Evolutionary conservation across 2,329 filamentous ascomycete genomes (phyloP).

Genomic region (Colletotrichum destructivum): DNA sequence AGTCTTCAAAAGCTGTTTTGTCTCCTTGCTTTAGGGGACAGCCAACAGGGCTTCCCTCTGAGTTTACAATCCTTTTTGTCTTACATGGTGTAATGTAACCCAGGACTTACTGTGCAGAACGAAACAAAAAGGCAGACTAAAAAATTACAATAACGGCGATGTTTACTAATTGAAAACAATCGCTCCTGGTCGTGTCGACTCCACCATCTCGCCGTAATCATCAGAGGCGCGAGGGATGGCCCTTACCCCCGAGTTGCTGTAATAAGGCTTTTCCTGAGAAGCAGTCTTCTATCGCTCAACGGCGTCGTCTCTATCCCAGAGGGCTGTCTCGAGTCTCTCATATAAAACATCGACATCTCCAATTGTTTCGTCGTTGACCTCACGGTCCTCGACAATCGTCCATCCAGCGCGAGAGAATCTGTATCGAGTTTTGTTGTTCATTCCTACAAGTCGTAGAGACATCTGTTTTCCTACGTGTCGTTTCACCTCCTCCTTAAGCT

Average conservation of each 20-base stretch:
- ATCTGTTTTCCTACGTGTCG: constrained; percentile 63
- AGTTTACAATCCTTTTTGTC: too few relatives aligned
- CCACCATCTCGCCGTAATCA: background rate
- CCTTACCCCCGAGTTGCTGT: background rate
- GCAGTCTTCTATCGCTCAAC: constrained; percentile 7
- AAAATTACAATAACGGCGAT: too few relatives aligned
- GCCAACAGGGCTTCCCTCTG: background rate
- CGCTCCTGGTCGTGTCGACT: background rate
- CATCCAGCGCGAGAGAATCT: constrained; percentile 58
- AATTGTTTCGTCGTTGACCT: constrained; percentile 46
- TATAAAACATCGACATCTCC: constrained; percentile 43
- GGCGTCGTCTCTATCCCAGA: constrained; percentile 14
- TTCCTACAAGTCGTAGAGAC: constrained; percentile 64
- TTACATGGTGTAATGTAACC: too few relatives aligned
- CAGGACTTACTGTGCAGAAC: too few relatives aligned
- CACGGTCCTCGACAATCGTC: constrained; percentile 48
- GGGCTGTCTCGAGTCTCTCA: constrained; percentile 5
- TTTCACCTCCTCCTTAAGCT: constrained; percentile 63
- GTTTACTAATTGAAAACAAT: too few relatives aligned
- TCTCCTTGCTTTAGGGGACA: background rate
- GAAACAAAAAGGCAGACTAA: too few relatives aligned
- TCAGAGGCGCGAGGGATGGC: background rate
- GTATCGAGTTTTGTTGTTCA: constrained; percentile 59
- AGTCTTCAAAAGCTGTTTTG: background rate
- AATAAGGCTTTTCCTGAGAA: constrained; percentile 2